A percentile compares a stretch with the other conserved stretches of the same genome.
phyloP scores from a whole-genome alignment of 2,329 filamentous ascomycete species.

The Aspergillus versicolor region DNA sequence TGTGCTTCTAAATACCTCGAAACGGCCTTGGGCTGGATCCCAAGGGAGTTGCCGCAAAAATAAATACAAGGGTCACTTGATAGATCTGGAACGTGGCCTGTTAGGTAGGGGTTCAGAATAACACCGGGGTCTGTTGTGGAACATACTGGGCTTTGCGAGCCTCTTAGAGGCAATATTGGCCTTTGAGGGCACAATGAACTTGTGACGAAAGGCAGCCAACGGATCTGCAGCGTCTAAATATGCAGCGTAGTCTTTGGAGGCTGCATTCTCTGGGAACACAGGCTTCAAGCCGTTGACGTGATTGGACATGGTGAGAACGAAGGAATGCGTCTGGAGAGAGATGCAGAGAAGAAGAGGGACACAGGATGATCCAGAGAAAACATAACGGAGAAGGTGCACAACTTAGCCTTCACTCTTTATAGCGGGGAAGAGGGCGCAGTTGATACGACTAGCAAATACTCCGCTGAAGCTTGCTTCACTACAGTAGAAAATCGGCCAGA shows the following conservation, averaged over 20 bases:
- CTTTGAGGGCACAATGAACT: slow-evolving; percentile 77
- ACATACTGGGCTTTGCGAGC: slow-evolving; percentile 44
- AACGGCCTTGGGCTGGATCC: slow-evolving; percentile 72
- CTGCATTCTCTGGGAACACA: slow-evolving; percentile 31
- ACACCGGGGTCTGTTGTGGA: not conserved
- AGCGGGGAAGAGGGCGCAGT: not conserved
- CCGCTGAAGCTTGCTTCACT: not conserved
- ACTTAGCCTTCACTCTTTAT: not conserved
- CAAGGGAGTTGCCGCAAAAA: slow-evolving; percentile 85
- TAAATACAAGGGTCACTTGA: slow-evolving; percentile 58
- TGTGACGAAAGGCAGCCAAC: slow-evolving; percentile 60
- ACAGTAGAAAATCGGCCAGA: not conserved
- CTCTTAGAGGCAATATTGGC: slow-evolving; percentile 66
- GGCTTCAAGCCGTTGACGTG: slow-evolving; percentile 21
- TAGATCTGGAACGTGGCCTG: slow-evolving; percentile 24
- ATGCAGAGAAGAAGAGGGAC: not conserved
- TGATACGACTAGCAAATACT: not conserved
- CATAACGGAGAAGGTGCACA: not conserved
- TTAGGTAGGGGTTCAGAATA: slow-evolving; percentile 12
- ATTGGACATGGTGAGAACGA: slow-evolving; percentile 16
- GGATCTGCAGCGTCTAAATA: slow-evolving; percentile 61
- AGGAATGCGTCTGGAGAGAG: not conserved
- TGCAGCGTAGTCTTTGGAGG: slow-evolving; percentile 38
- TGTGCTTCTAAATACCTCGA: slow-evolving; percentile 67
- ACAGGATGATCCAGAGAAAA: not conserved